Conservation (phyloP, 2,329 filamentous ascomycete genomes). For the Colletotrichum costaricense region DNA sequence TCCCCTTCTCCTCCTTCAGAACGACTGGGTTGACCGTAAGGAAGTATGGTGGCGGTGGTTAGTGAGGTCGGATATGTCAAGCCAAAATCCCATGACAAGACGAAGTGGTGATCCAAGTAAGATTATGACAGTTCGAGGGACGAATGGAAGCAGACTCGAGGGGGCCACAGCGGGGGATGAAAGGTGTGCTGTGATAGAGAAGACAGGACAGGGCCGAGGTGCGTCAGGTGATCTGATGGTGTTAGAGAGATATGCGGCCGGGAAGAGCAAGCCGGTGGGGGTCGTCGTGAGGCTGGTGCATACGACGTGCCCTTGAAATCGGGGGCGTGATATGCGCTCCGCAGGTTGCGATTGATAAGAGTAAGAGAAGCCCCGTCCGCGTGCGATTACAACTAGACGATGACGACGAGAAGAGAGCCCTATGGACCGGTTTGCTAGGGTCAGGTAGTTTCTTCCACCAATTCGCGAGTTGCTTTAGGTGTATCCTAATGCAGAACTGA, state of each 20-base stretch:
- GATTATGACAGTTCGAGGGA: conserved; percentile 15
- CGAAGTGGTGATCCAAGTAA: conserved; percentile 11
- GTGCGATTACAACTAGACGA: conserved; percentile 3
- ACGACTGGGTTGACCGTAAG: conserved; percentile 11
- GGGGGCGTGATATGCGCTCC: conserved; percentile 20
- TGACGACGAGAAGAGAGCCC: conserved; percentile 13
- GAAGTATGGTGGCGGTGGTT: conserved; percentile 31
- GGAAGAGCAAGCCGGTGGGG: conserved; percentile 34
- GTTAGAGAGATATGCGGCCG: conserved; percentile 21
- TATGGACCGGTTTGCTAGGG: conserved; percentile 18
- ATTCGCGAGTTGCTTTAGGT: conserved; percentile 20
- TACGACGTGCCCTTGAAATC: conserved; percentile 21
- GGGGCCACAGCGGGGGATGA: conserved; percentile 19
- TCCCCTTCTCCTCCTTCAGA: conserved; percentile 35
- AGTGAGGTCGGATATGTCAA: conserved; percentile 6
- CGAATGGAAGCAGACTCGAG: conserved; percentile 19
- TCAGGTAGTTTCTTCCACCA: conserved; percentile 33
- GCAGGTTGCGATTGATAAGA: conserved; percentile 22
- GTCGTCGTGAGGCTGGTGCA: conserved; percentile 33
- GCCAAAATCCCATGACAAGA: conserved; percentile 33
- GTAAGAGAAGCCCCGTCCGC: conserved; percentile 1
- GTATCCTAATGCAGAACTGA: conserved; percentile 20
- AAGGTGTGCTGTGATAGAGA: conserved; percentile 22
- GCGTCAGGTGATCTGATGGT: conserved; percentile 33
- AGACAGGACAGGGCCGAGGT: conserved; percentile 23